phyloP scores from a whole-genome alignment of 306 rosid genomes.

The Albizia julibrissin region DNA sequence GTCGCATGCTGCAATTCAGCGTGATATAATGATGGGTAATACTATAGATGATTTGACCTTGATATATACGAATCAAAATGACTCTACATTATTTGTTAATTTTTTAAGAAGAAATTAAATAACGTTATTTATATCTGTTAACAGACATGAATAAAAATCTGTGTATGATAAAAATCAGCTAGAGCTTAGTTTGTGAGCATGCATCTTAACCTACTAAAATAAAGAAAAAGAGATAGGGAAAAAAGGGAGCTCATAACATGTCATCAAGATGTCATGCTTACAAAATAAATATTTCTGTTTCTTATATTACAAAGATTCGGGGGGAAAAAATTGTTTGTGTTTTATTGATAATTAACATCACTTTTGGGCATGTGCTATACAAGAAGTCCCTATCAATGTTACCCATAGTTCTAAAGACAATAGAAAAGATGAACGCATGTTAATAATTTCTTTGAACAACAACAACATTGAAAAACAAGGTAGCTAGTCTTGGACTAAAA shows the following conservation, averaged over 20 bases:
- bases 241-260: not conserved
- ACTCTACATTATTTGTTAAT: not conserved
- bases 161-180: not conserved
- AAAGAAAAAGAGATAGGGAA: not conserved
- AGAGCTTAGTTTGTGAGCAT: not conserved
- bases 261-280: slow-evolving; percentile 3
- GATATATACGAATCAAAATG: not conserved
- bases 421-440: not conserved
- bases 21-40: not conserved
- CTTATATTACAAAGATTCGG: not conserved
- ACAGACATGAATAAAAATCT: not conserved
- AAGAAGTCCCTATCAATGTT: not conserved
- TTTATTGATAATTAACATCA: not conserved
- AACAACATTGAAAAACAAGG: not conserved
- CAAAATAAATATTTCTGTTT: not conserved
- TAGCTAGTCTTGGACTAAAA: not conserved
- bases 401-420: not conserved
- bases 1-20: not conserved
- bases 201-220: not conserved
- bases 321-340: not conserved
- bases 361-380: not conserved
- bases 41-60: slow-evolving; percentile 1
- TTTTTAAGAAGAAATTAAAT: not conserved
- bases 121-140: not conserved
- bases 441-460: not conserved